Percentiles rank a stretch among this genome's conserved stretches.
Evolutionary conservation across 177 flowering plant genomes (phyloP).

Genomic region (Telopea speciosissima): DNA sequence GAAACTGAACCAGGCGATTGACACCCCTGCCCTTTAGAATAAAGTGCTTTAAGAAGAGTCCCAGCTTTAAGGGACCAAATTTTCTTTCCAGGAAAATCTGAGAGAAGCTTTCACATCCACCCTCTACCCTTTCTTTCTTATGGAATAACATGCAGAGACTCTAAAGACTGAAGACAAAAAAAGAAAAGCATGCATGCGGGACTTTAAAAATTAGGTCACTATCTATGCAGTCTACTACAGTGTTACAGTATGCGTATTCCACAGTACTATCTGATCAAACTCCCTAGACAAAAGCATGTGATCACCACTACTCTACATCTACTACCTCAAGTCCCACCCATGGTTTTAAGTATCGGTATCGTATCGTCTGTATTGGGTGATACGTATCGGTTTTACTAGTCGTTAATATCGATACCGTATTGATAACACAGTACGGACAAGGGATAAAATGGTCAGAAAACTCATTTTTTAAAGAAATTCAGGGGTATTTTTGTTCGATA

Average conservation of each 20-base stretch:
- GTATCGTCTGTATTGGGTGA: too few species aligned
- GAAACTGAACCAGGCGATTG: too few species aligned
- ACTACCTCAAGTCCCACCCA: neutral
- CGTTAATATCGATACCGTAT: too few species aligned
- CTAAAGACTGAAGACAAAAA: slow-evolving; percentile 4
- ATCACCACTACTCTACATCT: neutral
- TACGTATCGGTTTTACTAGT: too few species aligned
- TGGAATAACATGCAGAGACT: slow-evolving; percentile 25
- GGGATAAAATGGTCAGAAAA: too few species aligned
- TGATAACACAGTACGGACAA: too few species aligned
- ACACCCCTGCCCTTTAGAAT: slow-evolving; percentile 18
- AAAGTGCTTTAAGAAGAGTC: slow-evolving; percentile 12
- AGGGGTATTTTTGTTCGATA: too few species aligned
- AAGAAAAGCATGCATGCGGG: slow-evolving; percentile 13
- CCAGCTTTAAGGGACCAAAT: slow-evolving; percentile 20
- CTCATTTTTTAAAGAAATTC: too few species aligned
- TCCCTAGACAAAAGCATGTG: neutral
- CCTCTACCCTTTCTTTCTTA: slow-evolving; percentile 6
- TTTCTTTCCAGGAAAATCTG: neutral
- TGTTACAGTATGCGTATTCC: neutral
- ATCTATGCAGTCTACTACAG: too few species aligned
- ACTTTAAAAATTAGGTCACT: too few species aligned
- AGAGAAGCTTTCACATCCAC: neutral
- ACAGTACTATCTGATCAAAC: neutral
- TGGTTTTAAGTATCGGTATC: too few species aligned